A percentile compares a stretch with the other conserved stretches of the same genome.
Conservation (phyloP, 495 filamentous ascomycete species). For the Alectoria sarmentosa region DNA sequence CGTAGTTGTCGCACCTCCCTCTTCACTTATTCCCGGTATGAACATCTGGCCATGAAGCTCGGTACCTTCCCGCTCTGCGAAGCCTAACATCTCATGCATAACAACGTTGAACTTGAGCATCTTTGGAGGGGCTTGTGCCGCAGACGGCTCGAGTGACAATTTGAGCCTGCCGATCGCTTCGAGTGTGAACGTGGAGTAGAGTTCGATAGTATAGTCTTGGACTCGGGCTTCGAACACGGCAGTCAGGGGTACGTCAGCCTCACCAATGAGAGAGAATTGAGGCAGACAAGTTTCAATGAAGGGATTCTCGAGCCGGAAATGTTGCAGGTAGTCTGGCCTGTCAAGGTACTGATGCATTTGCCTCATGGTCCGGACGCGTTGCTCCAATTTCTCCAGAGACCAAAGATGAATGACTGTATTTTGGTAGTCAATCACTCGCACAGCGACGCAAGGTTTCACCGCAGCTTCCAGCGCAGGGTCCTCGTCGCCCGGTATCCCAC, state of each 20-base stretch:
- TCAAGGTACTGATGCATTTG: conserved; percentile 96
- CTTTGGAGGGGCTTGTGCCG: conserved; percentile 82
- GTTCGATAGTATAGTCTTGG: conserved; percentile 87
- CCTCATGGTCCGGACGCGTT: conserved; percentile 82
- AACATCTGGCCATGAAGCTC: conserved; percentile 95
- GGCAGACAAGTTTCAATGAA: conserved; percentile 87
- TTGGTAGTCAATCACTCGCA: conserved; percentile 89
- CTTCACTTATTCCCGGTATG: conserved; percentile 85
- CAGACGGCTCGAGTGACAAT: conserved; percentile 87
- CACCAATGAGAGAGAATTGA: conserved; percentile 85
- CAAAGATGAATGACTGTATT: conserved; percentile 82
- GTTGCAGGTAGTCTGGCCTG: conserved; percentile 83
- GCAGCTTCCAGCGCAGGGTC: conserved; percentile 75
- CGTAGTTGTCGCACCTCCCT: conserved; percentile 86
- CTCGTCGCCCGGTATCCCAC: conserved; percentile 84
- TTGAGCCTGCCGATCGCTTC: conserved; percentile 84
- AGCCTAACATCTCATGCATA: conserved; percentile 95
- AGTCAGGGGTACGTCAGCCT: conserved; percentile 86
- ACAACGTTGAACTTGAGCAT: conserved; percentile 98
- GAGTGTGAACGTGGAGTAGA: conserved; percentile 86
- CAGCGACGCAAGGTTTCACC: conserved; percentile 82
- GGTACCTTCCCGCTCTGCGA: conserved; percentile 92
- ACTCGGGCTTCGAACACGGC: conserved; percentile 94
- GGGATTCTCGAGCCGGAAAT: conserved; percentile 54
- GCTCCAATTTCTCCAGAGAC: conserved; percentile 88